A percentile compares a stretch with the other conserved stretches of the same genome.
These are phyloP conservation scores for Recurvomyces mirabilis DNA, from an alignment of 495 filamentous ascomycete species.

Conservation along the genomic window DNA sequence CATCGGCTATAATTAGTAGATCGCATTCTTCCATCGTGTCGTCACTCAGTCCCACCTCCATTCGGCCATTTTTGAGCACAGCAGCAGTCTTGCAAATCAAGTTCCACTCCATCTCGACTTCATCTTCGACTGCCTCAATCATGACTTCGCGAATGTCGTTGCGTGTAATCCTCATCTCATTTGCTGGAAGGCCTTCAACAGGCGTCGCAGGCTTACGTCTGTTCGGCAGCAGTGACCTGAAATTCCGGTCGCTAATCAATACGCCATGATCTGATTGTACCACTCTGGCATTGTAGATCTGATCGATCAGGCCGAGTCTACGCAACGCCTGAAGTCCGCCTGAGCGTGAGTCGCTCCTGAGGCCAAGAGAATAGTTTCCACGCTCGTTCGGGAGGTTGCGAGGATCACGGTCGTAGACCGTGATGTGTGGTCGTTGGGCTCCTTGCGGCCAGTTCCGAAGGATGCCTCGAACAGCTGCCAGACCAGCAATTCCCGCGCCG, in stretches of 20 bases:
- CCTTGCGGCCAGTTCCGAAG: neutral
- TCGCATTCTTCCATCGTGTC: constrained; percentile 28
- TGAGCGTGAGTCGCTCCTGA: neutral
- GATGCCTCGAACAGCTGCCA: neutral
- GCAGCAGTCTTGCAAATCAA: neutral
- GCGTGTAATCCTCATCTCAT: neutral
- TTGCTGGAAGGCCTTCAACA: neutral
- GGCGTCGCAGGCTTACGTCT: neutral
- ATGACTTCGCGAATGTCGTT: neutral
- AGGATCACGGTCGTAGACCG: neutral
- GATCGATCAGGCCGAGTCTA: neutral
- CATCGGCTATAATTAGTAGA: constrained; percentile 32
- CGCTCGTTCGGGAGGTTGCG: neutral
- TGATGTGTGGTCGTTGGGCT: neutral
- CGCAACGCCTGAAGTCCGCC: neutral
- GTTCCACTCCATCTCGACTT: neutral
- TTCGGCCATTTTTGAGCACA: neutral
- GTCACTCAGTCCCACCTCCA: neutral
- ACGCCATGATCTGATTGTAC: neutral
- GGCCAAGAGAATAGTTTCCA: neutral
- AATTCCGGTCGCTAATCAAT: neutral
- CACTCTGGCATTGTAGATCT: neutral
- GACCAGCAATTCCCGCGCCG: neutral
- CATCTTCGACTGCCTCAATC: neutral
- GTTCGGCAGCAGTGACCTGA: neutral